Conservation (phyloP, 208 protist species). For the Leishmania major region DNA sequence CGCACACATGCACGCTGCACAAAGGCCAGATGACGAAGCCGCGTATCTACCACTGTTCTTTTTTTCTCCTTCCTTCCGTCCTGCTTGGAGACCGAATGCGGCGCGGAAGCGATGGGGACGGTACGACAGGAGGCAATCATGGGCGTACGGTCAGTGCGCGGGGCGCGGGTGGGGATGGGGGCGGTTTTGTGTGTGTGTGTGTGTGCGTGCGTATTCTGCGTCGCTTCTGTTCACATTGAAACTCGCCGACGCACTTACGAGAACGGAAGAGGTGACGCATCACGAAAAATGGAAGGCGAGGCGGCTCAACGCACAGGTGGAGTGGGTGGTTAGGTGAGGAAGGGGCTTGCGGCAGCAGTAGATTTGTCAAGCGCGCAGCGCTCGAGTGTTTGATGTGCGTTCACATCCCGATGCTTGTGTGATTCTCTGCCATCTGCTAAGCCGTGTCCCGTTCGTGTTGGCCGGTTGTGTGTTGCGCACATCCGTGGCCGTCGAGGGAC, state of each 20-base stretch:
- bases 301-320: not conserved
- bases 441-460: not conserved
- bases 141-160: not conserved
- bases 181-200: not conserved
- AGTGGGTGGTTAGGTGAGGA: not conserved
- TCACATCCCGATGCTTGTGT: not conserved
- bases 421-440: not conserved
- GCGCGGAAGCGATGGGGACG: not conserved
- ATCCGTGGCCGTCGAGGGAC: not conserved
- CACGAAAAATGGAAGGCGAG: not conserved
- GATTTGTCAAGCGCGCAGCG: not conserved
- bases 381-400: not conserved
- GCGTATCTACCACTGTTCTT: not conserved
- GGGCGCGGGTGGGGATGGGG: not conserved
- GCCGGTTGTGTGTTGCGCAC: not conserved
- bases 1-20: not conserved
- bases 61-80: not conserved
- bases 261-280: not conserved
- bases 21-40: not conserved
- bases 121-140: not conserved
- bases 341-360: not conserved
- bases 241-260: not conserved
- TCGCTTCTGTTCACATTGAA: not conserved
- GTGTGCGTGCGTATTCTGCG: not conserved
- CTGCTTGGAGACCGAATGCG: not conserved